Conservation (phyloP, 2,329 filamentous ascomycete species). For the Penicillium italicum region DNA sequence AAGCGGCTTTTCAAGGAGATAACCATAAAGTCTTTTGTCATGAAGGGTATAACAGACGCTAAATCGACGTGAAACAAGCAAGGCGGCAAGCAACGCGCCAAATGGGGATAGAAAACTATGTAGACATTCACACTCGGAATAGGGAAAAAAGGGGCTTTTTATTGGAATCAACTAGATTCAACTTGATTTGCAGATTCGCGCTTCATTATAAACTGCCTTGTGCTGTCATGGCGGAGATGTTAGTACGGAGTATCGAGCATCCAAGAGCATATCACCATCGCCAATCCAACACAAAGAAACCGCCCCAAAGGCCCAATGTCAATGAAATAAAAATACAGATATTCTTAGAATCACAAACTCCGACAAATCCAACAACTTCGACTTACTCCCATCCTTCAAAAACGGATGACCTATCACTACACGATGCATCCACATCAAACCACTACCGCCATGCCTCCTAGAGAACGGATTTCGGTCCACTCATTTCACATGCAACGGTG, state of each 20-base stretch:
- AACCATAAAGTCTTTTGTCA: background rate
- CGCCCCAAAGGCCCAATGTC: constrained; percentile 16
- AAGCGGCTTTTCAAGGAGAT: background rate
- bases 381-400: too few relatives aligned
- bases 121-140: background rate
- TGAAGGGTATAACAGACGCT: background rate
- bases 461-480: constrained; percentile 21
- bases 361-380: too few relatives aligned
- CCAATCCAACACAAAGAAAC: background rate
- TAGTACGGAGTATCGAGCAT: background rate
- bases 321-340: too few relatives aligned
- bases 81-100: background rate
- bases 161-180: background rate
- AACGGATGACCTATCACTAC: too few relatives aligned
- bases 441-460: constrained; percentile 32
- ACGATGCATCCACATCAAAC: constrained; percentile 33
- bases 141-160: too few relatives aligned
- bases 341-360: too few relatives aligned
- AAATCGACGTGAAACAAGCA: background rate
- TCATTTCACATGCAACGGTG: background rate
- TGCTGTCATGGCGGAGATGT: background rate
- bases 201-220: background rate
- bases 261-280: background rate
- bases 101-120: background rate
- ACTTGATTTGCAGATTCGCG: background rate